phyloP scores from a whole-genome alignment of 352 stramenopile species.

The Globisporangium sylvaticum region DNA sequence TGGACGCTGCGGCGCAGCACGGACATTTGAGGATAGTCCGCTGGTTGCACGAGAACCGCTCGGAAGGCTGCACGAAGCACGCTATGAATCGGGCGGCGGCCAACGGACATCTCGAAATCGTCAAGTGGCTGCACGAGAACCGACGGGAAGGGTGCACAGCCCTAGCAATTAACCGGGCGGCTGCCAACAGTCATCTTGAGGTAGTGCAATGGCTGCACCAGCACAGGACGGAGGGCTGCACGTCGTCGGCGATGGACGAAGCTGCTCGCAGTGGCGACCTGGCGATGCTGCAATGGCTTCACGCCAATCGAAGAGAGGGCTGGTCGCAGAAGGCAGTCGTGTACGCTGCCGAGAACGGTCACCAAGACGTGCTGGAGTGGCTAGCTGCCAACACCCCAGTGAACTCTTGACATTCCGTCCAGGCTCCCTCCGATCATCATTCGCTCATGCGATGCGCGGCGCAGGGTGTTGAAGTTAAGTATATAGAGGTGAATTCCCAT shows the following conservation, averaged over 20 bases:
- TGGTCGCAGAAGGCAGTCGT: not conserved
- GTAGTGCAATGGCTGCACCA: slow-evolving; percentile 8
- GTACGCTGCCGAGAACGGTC: not conserved
- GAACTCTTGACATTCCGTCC: too few relatives aligned
- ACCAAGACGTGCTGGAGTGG: not conserved
- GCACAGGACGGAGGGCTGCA: slow-evolving; percentile 5
- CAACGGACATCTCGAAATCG: not conserved
- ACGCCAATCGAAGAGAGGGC: slow-evolving; percentile 6
- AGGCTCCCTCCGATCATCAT: too few relatives aligned
- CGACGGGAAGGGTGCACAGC: slow-evolving; percentile 4
- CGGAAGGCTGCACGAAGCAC: not conserved
- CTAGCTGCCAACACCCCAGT: not conserved
- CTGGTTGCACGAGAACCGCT: slow-evolving; percentile 2
- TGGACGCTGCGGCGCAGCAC: not conserved
- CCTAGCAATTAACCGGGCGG: slow-evolving; percentile 7
- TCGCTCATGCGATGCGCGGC: too few relatives aligned
- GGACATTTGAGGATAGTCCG: not conserved
- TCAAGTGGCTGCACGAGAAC: slow-evolving; percentile 9
- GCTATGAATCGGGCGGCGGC: slow-evolving; percentile 3
- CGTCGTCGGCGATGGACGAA: slow-evolving; percentile 7
- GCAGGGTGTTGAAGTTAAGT: too few relatives aligned
- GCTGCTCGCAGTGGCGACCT: slow-evolving; percentile 4
- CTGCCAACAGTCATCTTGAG: slow-evolving; percentile 5
- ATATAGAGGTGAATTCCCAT: too few relatives aligned
- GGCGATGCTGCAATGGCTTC: slow-evolving; percentile 10